Evolutionary conservation across 192 early-diverging fungal genomes (phyloP).

Genomic region (Umbelopsis isabellina): DNA sequence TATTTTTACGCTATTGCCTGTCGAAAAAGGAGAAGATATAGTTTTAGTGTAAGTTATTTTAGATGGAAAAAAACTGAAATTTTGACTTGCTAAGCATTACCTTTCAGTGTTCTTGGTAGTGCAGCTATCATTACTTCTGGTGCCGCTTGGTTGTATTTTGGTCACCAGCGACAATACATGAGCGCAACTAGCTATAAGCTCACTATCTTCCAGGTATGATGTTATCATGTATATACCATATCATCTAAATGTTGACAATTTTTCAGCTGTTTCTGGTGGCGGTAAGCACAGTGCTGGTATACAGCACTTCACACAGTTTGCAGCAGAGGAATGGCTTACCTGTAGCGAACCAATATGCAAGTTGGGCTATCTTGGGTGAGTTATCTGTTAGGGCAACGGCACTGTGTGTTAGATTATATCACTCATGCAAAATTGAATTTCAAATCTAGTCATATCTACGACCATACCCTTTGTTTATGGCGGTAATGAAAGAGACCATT

Average conservation of each 20-base stretch:
- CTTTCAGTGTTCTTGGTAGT: slow-evolving; percentile 47
- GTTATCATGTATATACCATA: no score
- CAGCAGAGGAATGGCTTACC: slow-evolving; percentile 66
- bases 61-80: not conserved
- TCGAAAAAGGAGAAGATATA: slow-evolving; percentile 81
- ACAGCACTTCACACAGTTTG: slow-evolving; percentile 63
- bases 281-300: slow-evolving; percentile 62
- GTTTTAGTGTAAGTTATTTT: slow-evolving; percentile 59
- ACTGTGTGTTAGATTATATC: not conserved
- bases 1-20: slow-evolving; percentile 86
- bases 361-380: slow-evolving; percentile 71
- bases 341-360: slow-evolving; percentile 62
- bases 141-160: slow-evolving; percentile 11
- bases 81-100: not conserved
- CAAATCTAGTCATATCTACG: slow-evolving; percentile 47
- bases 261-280: slow-evolving; percentile 44
- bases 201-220: slow-evolving; percentile 9
- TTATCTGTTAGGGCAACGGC: not conserved
- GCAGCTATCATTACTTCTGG: slow-evolving; percentile 39
- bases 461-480: slow-evolving; percentile 68
- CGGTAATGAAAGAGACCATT: slow-evolving; percentile 67
- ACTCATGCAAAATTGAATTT: not conserved
- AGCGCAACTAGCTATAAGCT: slow-evolving; percentile 5
- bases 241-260: no score
- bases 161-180: not conserved